Base-by-base conservation (phyloP, 2,329 filamentous ascomycete genomes). In the Albifimbria verrucaria region DNA sequence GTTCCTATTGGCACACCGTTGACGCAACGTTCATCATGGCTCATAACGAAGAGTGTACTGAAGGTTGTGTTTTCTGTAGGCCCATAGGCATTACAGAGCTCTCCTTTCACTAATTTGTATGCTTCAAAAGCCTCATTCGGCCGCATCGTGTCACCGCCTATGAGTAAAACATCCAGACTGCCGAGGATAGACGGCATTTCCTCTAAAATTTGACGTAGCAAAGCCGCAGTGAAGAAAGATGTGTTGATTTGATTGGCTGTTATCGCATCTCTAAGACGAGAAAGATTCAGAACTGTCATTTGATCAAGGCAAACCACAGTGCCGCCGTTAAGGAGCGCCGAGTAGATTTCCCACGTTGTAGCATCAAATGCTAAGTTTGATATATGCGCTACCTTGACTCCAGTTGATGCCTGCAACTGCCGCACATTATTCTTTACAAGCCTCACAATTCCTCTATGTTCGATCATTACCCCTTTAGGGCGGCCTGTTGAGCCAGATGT, bases 1-100 rank as follows among this genome's bases (percentile, higher is more conserved):
- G 49, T 42, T 2, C 61, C 61, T 21, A 62, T 61, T 3, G 61
- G 59, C 1, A 62, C 53, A 9, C 59, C 57, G 21, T 57, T 57
- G 32, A 23, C 44, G 18, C 50, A 50, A 2, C 18, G 11, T 12
- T 61, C 54, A 1, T 49, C 48, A 4, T 51, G 32, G 1, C 21
- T 18, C 2, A 54, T 15, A 12, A 25, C 22, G 26, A 54, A 58
- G 3, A 45, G 7, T 0, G 53, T 52, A 25, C 59, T 58, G 2
- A 54, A 20, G 7, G 49, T 32, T 2, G 58, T 52, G 18, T 61
- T 58, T 48, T 62, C 60, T 1, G 60, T 62, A 2, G 60, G 59
- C 2, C 59, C 58, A 26, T 60, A 62, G 0, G 32, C 47, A 12
- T 62, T 53, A 24, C 55, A 42, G 7, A 61, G 25, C 3, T 46